phyloP scores from a whole-genome alignment of 805 yeast genomes.

The Suhomyces faveliae region DNA sequence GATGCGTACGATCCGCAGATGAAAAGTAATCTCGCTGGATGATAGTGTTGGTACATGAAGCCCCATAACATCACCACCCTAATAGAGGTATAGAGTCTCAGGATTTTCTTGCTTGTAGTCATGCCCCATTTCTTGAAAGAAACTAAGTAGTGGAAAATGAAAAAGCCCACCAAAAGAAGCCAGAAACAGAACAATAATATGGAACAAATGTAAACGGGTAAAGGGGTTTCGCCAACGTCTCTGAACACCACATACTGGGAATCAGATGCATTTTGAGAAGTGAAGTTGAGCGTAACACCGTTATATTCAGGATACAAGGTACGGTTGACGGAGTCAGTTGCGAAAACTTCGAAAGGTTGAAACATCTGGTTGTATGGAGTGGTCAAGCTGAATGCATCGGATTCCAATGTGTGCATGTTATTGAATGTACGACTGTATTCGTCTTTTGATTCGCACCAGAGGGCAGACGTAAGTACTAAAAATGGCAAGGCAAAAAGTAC shows the following conservation, averaged over 20 bases:
- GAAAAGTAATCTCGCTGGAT: slow-evolving; percentile 43
- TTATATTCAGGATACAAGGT: background rate
- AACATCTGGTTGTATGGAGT: slow-evolving; percentile 25
- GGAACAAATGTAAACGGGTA: slow-evolving; percentile 27
- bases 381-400: slow-evolving; percentile 24
- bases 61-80: slow-evolving; percentile 49
- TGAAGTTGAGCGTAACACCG: background rate
- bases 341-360: slow-evolving; percentile 10
- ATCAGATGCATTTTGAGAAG: background rate
- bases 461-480: slow-evolving; percentile 37
- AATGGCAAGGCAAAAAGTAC: slow-evolving; percentile 43
- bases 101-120: slow-evolving; percentile 17
- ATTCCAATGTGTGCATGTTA: slow-evolving; percentile 13
- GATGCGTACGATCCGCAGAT: slow-evolving; percentile 13
- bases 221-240: background rate
- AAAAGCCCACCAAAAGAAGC: slow-evolving; percentile 19
- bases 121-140: slow-evolving; percentile 17
- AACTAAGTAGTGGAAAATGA: slow-evolving; percentile 28
- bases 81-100: slow-evolving; percentile 47
- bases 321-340: background rate
- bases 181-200: slow-evolving; percentile 26
- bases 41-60: slow-evolving; percentile 41
- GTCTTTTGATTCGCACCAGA: slow-evolving; percentile 25
- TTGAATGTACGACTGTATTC: slow-evolving; percentile 12
- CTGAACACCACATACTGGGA: no score